These are phyloP conservation scores for Cyclocybe cylindracea DNA, from an alignment of 768 basidiomycete genomes.

Conservation along the genomic window DNA sequence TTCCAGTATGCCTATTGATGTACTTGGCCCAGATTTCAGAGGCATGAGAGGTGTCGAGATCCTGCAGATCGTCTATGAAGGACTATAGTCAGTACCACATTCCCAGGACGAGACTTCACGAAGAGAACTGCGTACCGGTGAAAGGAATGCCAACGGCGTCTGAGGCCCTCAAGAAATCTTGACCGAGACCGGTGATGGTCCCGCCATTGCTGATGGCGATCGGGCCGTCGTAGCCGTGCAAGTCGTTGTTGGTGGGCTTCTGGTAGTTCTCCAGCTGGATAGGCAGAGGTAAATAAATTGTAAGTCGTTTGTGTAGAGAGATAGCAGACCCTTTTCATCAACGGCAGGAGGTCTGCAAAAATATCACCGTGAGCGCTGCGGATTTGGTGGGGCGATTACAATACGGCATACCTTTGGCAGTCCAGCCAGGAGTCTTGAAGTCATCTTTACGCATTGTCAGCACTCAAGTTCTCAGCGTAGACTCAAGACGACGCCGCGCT, in stretches of 20 bases:
- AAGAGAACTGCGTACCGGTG: constrained; percentile 46
- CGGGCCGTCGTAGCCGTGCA: constrained; percentile 73
- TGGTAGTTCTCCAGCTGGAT: constrained; percentile 72
- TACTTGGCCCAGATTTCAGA: constrained; percentile 80
- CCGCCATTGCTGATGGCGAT: constrained; percentile 75
- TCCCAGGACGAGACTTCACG: neutral
- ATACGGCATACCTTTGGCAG: constrained; percentile 48
- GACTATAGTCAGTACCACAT: neutral
- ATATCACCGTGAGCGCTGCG: constrained; percentile 3
- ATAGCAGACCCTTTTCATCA: constrained; percentile 62
- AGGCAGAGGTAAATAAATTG: neutral
- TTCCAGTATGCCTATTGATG: constrained; percentile 72
- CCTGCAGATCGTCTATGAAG: constrained; percentile 68
- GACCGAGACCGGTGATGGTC: constrained; percentile 59
- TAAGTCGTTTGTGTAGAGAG: neutral
- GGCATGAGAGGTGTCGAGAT: constrained; percentile 58
- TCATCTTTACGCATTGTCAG: constrained; percentile 48
- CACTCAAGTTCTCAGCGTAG: neutral
- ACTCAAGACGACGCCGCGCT: constrained; percentile 9
- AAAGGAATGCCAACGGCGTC: constrained; percentile 64
- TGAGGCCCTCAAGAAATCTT: constrained; percentile 68
- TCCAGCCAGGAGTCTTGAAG: constrained; percentile 74
- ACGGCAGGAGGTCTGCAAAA: constrained; percentile 58
- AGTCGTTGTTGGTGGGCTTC: constrained; percentile 67
- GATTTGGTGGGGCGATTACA: neutral